Conservation (phyloP, 139 green algal genomes). For the Raphidocelis subcapitata region DNA sequence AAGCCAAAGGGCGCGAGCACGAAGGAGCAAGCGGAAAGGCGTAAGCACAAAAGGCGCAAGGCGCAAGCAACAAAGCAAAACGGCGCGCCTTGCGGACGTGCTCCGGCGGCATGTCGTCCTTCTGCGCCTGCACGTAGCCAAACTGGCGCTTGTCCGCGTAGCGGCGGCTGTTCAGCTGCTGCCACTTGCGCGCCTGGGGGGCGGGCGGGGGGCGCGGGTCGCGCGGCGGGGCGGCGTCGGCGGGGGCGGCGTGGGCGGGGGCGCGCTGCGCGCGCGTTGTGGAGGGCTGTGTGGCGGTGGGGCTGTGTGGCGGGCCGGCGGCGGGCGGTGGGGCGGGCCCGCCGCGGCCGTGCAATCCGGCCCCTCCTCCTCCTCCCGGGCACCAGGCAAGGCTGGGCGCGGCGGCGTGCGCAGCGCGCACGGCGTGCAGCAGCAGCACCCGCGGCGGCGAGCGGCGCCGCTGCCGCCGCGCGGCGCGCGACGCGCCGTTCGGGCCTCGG, state of each 20-base stretch:
- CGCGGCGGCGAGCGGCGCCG: neutral
- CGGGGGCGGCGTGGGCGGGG: neutral
- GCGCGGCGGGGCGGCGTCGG: neutral
- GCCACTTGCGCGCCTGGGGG: constrained; percentile 92
- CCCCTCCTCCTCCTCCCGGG: too few relatives aligned
- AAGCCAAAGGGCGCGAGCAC: too few relatives aligned
- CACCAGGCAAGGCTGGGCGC: too few relatives aligned
- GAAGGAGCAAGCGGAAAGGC: too few relatives aligned
- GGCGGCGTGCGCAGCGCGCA: neutral
- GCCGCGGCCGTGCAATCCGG: too few relatives aligned
- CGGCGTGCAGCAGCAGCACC: neutral
- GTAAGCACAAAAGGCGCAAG: too few relatives aligned
- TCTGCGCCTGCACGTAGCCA: constrained; percentile 87
- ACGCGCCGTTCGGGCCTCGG: too few relatives aligned
- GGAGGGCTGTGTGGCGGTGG: neutral
- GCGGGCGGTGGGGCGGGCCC: too few relatives aligned
- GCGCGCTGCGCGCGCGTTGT: neutral
- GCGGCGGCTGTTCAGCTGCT: constrained; percentile 88
- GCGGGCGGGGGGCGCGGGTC: neutral
- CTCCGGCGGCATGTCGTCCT: constrained; percentile 99
- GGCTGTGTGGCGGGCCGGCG: neutral
- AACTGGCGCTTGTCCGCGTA: constrained; percentile 93
- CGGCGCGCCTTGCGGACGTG: constrained; percentile 97
- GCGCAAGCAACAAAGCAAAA: neutral
- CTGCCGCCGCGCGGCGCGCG: too few relatives aligned